These are phyloP conservation scores for Pouteria campechiana DNA, from an alignment of 179 eudicot species.

Conservation along the genomic window DNA sequence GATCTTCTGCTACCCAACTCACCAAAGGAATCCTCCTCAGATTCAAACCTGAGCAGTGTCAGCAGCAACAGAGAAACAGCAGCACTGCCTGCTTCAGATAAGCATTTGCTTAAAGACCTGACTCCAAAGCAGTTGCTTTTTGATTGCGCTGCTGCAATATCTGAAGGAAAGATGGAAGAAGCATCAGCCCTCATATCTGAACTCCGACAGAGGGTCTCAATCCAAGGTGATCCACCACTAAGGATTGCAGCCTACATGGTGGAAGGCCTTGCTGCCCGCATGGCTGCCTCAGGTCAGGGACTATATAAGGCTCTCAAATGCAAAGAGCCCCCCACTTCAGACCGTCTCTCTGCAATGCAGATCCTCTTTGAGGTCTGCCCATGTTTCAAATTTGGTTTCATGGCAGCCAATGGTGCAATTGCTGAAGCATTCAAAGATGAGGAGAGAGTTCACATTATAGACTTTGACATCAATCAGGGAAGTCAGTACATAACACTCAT, in stretches of 20 bases:
- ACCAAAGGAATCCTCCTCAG: slow-evolving; percentile 64
- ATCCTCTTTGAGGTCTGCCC: slow-evolving; percentile 95
- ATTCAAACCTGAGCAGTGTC: slow-evolving; percentile 40
- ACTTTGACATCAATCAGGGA: slow-evolving; percentile 91
- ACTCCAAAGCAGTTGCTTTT: slow-evolving; percentile 58
- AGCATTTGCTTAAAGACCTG: too few relatives aligned
- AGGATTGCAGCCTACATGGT: slow-evolving; percentile 97
- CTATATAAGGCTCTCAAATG: slow-evolving; percentile 84
- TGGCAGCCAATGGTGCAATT: slow-evolving; percentile 89
- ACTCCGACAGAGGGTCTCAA: slow-evolving; percentile 65
- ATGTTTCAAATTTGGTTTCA: slow-evolving; percentile 84
- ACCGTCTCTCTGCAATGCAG: slow-evolving; percentile 86
- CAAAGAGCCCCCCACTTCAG: slow-evolving; percentile 76
- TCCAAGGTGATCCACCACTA: slow-evolving; percentile 80
- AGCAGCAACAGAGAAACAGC: slow-evolving; percentile 41
- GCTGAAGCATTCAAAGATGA: slow-evolving; percentile 59
- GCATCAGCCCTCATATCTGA: slow-evolving; percentile 55
- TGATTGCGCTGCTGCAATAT: slow-evolving; percentile 61
- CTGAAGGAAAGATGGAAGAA: slow-evolving; percentile 41
- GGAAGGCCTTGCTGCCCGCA: slow-evolving; percentile 85
- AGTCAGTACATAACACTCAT: slow-evolving; percentile 75
- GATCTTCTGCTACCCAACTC: slow-evolving; percentile 31
- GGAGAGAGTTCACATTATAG: slow-evolving; percentile 59
- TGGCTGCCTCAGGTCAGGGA: slow-evolving; percentile 69
- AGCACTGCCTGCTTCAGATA: slow-evolving; percentile 4